These are phyloP conservation scores for Acmispon strigosus DNA, from an alignment of 306 rosid species.

Conservation along the genomic window DNA sequence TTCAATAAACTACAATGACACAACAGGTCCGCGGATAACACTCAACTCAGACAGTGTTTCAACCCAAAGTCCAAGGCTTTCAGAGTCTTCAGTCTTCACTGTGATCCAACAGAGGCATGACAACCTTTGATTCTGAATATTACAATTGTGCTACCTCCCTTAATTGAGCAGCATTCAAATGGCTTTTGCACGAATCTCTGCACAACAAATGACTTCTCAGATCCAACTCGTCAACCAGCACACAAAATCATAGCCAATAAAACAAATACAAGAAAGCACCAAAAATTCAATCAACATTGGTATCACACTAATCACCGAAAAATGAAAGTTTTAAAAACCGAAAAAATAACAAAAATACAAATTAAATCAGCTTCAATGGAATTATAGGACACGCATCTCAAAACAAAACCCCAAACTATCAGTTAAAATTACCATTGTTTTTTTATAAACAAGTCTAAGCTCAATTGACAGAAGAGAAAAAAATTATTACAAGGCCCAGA, in stretches of 20 bases:
- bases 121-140: conserved; percentile 45
- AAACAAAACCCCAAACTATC: conserved; percentile 22
- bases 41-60: conserved; percentile 42
- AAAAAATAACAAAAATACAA: background rate
- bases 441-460: conserved; percentile 8
- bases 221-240: conserved; percentile 57
- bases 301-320: conserved; percentile 22
- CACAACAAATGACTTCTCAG: conserved; percentile 40
- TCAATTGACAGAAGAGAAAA: conserved; percentile 19
- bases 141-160: conserved; percentile 32
- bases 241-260: conserved; percentile 23
- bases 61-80: conserved; percentile 31
- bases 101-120: conserved; percentile 49
- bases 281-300: conserved; percentile 19
- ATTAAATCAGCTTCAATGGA: conserved; percentile 18
- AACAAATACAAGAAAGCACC: conserved; percentile 4
- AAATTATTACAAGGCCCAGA: background rate
- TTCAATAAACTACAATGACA: conserved; percentile 39
- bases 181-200: conserved; percentile 47
- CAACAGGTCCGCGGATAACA: conserved; percentile 24
- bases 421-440: conserved; percentile 10
- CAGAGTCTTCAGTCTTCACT: conserved; percentile 27
- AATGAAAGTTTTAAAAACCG: background rate
- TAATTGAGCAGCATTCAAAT: conserved; percentile 34
- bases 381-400: conserved; percentile 25